These are phyloP conservation scores for Amanita pseudoporphyria DNA, from an alignment of 768 basidiomycete genomes.

Conservation along the genomic window DNA sequence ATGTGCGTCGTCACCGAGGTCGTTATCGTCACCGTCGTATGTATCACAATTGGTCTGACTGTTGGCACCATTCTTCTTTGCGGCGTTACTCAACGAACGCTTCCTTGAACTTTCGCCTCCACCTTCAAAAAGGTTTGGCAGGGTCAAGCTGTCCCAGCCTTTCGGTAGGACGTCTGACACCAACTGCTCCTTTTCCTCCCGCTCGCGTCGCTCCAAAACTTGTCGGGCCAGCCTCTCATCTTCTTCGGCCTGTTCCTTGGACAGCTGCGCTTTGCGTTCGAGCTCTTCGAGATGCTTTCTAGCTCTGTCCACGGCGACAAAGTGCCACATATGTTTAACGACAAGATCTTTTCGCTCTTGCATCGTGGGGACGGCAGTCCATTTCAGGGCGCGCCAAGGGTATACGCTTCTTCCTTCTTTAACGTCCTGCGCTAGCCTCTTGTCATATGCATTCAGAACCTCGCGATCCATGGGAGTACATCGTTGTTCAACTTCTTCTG, in stretches of 20 bases:
- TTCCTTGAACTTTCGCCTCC: conserved; percentile 1
- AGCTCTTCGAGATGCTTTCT: conserved; percentile 1
- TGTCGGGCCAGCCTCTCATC: background rate
- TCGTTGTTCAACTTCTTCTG: conserved; percentile 21
- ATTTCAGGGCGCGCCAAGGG: conserved; percentile 3
- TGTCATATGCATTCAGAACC: conserved; percentile 21
- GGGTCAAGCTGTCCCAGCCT: conserved; percentile 1
- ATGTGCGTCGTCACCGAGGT: background rate
- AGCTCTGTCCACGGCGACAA: conserved; percentile 1
- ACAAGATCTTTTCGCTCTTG: background rate
- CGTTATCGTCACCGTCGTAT: background rate
- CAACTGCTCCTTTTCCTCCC: background rate
- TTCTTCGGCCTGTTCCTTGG: conserved; percentile 2
- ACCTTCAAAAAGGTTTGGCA: background rate
- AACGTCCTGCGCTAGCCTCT: conserved; percentile 2
- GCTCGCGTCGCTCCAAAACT: background rate
- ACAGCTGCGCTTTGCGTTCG: background rate
- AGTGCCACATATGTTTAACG: conserved; percentile 7
- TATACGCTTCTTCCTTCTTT: conserved; percentile 7
- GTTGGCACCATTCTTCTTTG: background rate
- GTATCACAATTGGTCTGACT: background rate
- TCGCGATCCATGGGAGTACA: conserved; percentile 26
- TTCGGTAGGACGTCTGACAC: background rate
- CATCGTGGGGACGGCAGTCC: conserved; percentile 7
- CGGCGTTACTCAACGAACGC: background rate